Percentiles rank a stretch among this genome's conserved stretches.
phyloP scores from a whole-genome alignment of 495 filamentous ascomycete genomes.

The Tuber indicum region DNA sequence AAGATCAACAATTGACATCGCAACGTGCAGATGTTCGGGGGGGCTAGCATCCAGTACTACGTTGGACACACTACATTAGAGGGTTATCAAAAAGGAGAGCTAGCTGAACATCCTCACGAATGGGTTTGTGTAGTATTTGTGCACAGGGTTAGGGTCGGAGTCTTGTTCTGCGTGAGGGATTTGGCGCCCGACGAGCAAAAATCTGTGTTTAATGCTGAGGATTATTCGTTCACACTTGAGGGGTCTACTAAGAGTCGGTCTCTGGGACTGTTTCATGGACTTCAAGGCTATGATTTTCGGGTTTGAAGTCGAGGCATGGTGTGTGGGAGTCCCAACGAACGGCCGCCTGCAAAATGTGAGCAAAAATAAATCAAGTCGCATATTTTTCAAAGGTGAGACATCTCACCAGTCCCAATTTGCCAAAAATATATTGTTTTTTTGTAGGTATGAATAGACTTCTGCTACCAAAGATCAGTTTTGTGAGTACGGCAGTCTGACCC shows the following conservation, averaged over 20 bases:
- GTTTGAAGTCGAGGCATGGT: too few species aligned
- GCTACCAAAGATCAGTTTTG: too few species aligned
- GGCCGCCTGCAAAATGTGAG: too few species aligned
- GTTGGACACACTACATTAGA: constrained; percentile 90
- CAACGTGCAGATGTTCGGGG: constrained; percentile 88
- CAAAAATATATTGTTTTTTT: too few species aligned
- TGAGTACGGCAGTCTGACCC: too few species aligned
- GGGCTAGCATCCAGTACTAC: constrained; percentile 91
- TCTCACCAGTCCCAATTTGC: too few species aligned
- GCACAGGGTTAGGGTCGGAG: constrained; percentile 88
- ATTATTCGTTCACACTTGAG: constrained; percentile 60
- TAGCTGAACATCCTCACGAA: constrained; percentile 94
- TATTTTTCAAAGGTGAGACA: too few species aligned
- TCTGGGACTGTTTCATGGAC: constrained; percentile 62
- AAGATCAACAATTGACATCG: constrained; percentile 97
- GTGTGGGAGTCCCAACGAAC: too few species aligned
- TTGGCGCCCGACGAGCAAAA: constrained; percentile 64
- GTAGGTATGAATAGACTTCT: too few species aligned
- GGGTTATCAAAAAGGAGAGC: constrained; percentile 71
- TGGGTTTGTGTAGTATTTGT: constrained; percentile 91
- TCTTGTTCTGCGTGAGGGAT: constrained; percentile 76
- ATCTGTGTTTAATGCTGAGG: constrained; percentile 72
- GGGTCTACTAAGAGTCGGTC: constrained; percentile 49
- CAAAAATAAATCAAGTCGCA: too few species aligned
- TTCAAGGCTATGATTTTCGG: too few species aligned